Evolutionary conservation across 2,329 filamentous ascomycete species (phyloP).

Genomic region (Blumeria hordei): DNA sequence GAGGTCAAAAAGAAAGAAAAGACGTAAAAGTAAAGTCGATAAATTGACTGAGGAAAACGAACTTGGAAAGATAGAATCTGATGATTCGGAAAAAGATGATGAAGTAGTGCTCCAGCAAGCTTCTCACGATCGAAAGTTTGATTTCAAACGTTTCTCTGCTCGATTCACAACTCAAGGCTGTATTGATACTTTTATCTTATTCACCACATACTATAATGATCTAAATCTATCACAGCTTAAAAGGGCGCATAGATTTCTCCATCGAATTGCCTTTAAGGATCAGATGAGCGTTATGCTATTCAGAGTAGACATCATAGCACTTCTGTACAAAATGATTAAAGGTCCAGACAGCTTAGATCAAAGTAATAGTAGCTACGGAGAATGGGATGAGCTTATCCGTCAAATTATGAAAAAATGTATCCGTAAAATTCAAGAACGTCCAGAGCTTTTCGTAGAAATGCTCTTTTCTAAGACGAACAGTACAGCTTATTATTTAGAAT

Average conservation of each 20-base stretch:
- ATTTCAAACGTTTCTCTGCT: conserved; percentile 62
- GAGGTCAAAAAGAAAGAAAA: conserved; percentile 50
- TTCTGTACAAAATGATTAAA: conserved; percentile 81
- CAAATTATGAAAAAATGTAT: conserved; percentile 64
- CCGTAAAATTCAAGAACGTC: conserved; percentile 65
- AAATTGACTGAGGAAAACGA: neutral
- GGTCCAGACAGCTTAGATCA: conserved; percentile 55
- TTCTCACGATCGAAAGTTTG: conserved; percentile 71
- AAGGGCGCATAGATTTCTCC: conserved; percentile 79
- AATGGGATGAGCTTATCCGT: conserved; percentile 76
- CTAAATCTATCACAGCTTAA: conserved; percentile 63
- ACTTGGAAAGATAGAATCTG: conserved; percentile 20
- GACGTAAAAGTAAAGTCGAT: conserved; percentile 33
- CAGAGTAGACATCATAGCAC: conserved; percentile 67
- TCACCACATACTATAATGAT: conserved; percentile 60
- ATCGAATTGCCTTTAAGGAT: conserved; percentile 84
- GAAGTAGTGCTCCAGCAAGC: conserved; percentile 43
- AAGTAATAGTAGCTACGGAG: conserved; percentile 42
- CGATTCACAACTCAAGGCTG: conserved; percentile 68
- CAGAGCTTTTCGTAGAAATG: conserved; percentile 71
- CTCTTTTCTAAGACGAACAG: conserved; percentile 78
- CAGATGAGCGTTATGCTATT: conserved; percentile 75
- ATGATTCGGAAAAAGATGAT: conserved; percentile 54
- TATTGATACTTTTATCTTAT: conserved; percentile 68
- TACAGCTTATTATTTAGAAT: conserved; percentile 71